Evolutionary conservation across 345 rosid species (phyloP), one percentile per base, ranked within the genome.

Genomic region (Gossypioides kirkii): DNA sequence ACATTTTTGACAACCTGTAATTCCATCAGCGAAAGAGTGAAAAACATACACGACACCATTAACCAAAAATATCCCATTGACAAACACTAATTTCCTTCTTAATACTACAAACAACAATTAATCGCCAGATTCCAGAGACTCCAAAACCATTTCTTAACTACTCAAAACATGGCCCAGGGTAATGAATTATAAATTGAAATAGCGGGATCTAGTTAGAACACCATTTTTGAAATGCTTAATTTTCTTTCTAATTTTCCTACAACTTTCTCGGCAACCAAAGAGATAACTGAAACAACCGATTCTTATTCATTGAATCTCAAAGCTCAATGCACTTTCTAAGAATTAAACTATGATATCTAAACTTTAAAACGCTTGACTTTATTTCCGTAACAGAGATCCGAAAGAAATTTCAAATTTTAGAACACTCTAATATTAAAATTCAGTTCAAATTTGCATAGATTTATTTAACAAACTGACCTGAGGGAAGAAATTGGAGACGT

Each of bases 401-500:
- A 38, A 41, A 58, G 36, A 42, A 70, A 18, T 6, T 23, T 71
- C 64, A 71, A 45, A 23, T 23, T 46, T 7, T 6, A 23, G 1
- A 45, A 66, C 20, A 22, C 18, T 23, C 14, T 25, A 66, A 45
- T 22, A 12, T 42, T 23, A 14, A 67, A 23, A 26, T 26, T 68
- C 7, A 26, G 55, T 17, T 50, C 43, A 26, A 23, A 54, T 38
- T 9, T 16, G 42, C 71, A 78, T 74, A 69, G 25, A 49, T 26
- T 47, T 28, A 13, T 1, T 14, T 22, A 52, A 45, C 14, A 12
- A 45, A 61, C 52, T 20, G 54, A 88, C 98, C 97, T 92, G 98
- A 72, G 97, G 97, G 83, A 95, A 95, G 86, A 87, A 92, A 82
- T 91, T 95, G 89, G 99, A 91, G 78, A 92, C 98, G 32, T 95